A percentile compares a stretch with the other conserved stretches of the same genome.
phyloP scores from a whole-genome alignment of 2,329 filamentous ascomycete genomes.

The Fusarium staphyleae region DNA sequence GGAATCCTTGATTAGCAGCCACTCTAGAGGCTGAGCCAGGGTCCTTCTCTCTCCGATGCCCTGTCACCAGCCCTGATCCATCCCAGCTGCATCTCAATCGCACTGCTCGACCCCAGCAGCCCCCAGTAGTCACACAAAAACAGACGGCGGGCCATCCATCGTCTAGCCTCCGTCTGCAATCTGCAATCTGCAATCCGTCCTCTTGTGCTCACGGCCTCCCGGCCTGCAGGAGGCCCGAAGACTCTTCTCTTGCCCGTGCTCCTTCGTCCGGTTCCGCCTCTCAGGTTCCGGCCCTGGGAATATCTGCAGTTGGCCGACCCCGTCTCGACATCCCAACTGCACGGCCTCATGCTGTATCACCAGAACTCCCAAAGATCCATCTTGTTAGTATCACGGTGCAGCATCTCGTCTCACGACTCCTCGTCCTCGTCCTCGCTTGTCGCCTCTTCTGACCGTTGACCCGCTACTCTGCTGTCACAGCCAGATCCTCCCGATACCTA shows the following conservation, averaged over 20 bases:
- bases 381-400: constrained; percentile 60
- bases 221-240: constrained; percentile 39
- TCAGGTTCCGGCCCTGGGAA: constrained; percentile 43
- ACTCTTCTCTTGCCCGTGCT: constrained; percentile 32
- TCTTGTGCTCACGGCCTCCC: constrained; percentile 43
- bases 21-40: constrained; percentile 48
- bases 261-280: constrained; percentile 41
- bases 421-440: constrained; percentile 47
- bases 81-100: constrained; percentile 53
- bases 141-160: constrained; percentile 54
- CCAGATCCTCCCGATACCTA: constrained; percentile 12
- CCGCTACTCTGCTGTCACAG: constrained; percentile 19
- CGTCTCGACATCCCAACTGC: constrained; percentile 54
- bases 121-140: constrained; percentile 60
- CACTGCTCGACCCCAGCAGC: constrained; percentile 47
- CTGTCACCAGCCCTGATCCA: constrained; percentile 51
- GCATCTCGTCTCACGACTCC: constrained; percentile 57
- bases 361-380: constrained; percentile 53
- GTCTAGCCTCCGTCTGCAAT: constrained; percentile 44
- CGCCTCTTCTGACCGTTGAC: constrained; percentile 27
- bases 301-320: constrained; percentile 57
- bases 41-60: constrained; percentile 46
- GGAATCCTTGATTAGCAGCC: constrained; percentile 49
- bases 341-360: constrained; percentile 60
- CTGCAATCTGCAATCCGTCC: constrained; percentile 28